Evolutionary conservation across 2,329 filamentous ascomycete genomes (phyloP).

Genomic region (Chrysoporthe cubensis): DNA sequence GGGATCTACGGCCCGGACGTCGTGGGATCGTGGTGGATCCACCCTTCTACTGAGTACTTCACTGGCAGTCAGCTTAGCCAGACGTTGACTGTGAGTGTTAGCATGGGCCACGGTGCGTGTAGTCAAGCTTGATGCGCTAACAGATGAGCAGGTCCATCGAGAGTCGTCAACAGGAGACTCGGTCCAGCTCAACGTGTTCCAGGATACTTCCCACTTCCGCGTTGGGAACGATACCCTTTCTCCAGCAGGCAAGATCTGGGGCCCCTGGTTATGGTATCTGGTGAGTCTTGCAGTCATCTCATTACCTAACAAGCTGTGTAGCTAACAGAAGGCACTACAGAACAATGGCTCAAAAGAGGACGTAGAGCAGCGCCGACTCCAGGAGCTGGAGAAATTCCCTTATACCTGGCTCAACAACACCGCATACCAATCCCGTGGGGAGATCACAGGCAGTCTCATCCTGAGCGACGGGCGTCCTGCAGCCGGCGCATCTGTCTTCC

Average conservation of each 20-base stretch:
- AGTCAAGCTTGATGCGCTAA: not conserved
- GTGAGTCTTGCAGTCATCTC: slow-evolving; percentile 19
- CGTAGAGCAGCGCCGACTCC: slow-evolving; percentile 42
- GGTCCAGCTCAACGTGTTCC: slow-evolving; percentile 58
- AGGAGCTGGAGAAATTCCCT: slow-evolving; percentile 50
- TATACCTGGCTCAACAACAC: slow-evolving; percentile 53
- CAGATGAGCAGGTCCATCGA: slow-evolving; percentile 45
- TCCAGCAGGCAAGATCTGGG: slow-evolving; percentile 47
- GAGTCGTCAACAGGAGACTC: slow-evolving; percentile 54
- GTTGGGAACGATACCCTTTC: slow-evolving; percentile 42
- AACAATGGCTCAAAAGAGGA: slow-evolving; percentile 53
- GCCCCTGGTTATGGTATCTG: slow-evolving; percentile 49
- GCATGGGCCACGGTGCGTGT: rapidly evolving
- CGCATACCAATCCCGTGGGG: slow-evolving; percentile 53
- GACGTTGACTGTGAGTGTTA: slow-evolving; percentile 44
- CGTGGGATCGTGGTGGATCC: slow-evolving; percentile 56
- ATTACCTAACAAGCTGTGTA: not conserved
- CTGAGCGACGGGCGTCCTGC: slow-evolving; percentile 54
- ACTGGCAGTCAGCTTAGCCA: slow-evolving; percentile 58
- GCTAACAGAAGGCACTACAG: slow-evolving; percentile 25
- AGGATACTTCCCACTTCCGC: slow-evolving; percentile 52
- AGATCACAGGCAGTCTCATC: slow-evolving; percentile 46
- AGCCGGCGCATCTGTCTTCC: slow-evolving; percentile 51
- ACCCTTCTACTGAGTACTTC: slow-evolving; percentile 55
- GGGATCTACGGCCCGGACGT: slow-evolving; percentile 52